Evolutionary conservation across 805 yeast species (phyloP), one percentile per base, ranked within the genome.

Genomic region (Limtongia smithiae): DNA sequence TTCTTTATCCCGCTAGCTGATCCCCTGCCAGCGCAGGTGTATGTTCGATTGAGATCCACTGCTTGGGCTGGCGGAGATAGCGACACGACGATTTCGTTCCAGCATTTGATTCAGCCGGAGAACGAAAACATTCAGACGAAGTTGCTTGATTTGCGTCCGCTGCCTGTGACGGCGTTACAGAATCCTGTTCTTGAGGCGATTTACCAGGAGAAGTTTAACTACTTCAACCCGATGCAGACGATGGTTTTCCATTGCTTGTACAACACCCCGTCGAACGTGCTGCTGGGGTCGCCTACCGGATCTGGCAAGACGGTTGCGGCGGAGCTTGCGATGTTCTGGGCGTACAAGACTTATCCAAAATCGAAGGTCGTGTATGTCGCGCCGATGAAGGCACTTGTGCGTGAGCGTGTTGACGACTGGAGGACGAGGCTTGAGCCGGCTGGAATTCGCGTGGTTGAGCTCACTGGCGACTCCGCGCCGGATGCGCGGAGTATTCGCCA

Each of bases 291-390:
- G 0, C 99, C 99, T 2, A 93, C 98, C 1, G 98, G 98, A 21
- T 91, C 97, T 0, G 99, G 99, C 59, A 93, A 93, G 67, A 93
- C 98, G 0, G 84, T 93, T 30, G 97, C 94, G 25, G 96, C 97
- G 0, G 99, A 93, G 64, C 68, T 93, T 48, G 97, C 97, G 0
- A 86, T 93, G 14, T 93, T 97, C 97, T 91, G 35, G 11, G 97
- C 98, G 0, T 85, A 91, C 65, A 79, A 76, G 39, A 83, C 85
- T 40, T 81, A 75, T 50, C 96, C 97, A 0, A 79, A 82, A 18
- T 50, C 50, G 18, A 56, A 9, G 59, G 75, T 86, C 22, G 91
- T 85, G 6, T 85, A 86, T 63, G 84, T 85, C 69, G 94, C 94
- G 0, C 94, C 94, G 1, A 86, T 85, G 94, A 85, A 86, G 60